Base-by-base conservation (phyloP, 306 rosid species). In the Quercus robur region DNA sequence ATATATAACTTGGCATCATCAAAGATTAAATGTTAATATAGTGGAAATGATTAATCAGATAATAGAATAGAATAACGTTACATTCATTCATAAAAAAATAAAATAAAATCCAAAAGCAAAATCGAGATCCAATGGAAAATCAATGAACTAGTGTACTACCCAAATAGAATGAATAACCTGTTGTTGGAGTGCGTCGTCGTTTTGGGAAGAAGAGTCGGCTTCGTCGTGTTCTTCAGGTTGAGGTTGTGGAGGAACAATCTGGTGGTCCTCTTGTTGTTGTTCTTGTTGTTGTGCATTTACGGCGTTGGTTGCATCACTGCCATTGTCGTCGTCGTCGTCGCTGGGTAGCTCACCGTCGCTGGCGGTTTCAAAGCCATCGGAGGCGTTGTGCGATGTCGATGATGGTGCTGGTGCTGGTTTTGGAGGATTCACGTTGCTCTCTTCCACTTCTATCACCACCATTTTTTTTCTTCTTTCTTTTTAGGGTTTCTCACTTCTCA, bases 351-450 rank as follows among this genome's bases (percentile, higher is more conserved):
- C 91, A 28, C 86, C 85, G 9, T 89, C 91, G 77, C 91, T 89
- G 54, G 91, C 91, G 21, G 93, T 89, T 80, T 89, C 91, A 59
- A 85, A 89, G 59, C 89, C 91, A 26, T 89, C 93, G 73, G 82
- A 69, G 25, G 80, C 66, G 28, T 77, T 75, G 6, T 30, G 57
- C 14, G 81, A n/a, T 5, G 78, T 38, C 5, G 83, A 71, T 12
- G 25, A 19, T 9, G 61, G 19, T 4, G 82, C 74, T 9, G 61
- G 19, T 4, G 82, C 74, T 61, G 76, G 49, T 26, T 77, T 79
- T 23, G 82, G 54, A 44, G 68, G 62, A 57, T 35, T 78, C 33
- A 20, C 63, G 64, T 49, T 84, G 72, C 71, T 25, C 67, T 79
- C 83, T 11, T 80, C 78, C 28, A 35, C 52, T 71, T 80, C 83